Percentiles rank a stretch among this genome's conserved stretches.
Conservation (phyloP, 2,329 filamentous ascomycete genomes). For the Ascochyta clinopodiicola region DNA sequence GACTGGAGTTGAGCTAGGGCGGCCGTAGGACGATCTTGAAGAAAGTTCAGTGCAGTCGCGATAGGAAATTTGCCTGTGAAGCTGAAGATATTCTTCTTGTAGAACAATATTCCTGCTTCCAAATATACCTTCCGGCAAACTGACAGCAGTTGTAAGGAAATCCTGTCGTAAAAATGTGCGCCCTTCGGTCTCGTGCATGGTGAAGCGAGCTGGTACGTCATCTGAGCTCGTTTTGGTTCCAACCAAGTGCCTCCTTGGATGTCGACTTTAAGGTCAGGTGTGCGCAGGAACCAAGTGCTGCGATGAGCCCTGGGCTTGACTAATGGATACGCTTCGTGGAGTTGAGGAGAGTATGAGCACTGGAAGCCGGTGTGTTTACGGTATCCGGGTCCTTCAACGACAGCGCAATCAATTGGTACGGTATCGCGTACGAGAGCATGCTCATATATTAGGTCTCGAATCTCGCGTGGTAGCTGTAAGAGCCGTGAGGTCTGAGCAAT, state of each 20-base stretch:
- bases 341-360: constrained; percentile 7
- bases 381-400: constrained; percentile 4
- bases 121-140: constrained; percentile 30
- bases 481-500: not conserved
- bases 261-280: constrained; percentile 23
- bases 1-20: constrained; percentile 23
- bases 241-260: constrained; percentile 16
- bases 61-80: constrained; percentile 29
- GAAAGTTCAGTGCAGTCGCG: constrained; percentile 32
- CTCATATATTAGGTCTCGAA: constrained; percentile 31
- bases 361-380: constrained; percentile 7
- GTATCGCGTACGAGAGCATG: constrained; percentile 23
- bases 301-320: constrained; percentile 12
- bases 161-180: not conserved
- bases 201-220: constrained; percentile 30
- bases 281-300: constrained; percentile 25
- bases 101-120: constrained; percentile 32
- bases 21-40: constrained; percentile 26
- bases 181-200: not conserved
- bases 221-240: constrained; percentile 19
- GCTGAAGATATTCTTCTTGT: constrained; percentile 31
- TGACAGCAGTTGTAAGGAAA: constrained; percentile 22
- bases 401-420: constrained; percentile 25
- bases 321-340: constrained; percentile 18
- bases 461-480: constrained; percentile 23